Percentiles rank a stretch among this genome's conserved stretches.
phyloP scores from a whole-genome alignment of 202 grass and related monocot species.

The Zoysia matrella region DNA sequence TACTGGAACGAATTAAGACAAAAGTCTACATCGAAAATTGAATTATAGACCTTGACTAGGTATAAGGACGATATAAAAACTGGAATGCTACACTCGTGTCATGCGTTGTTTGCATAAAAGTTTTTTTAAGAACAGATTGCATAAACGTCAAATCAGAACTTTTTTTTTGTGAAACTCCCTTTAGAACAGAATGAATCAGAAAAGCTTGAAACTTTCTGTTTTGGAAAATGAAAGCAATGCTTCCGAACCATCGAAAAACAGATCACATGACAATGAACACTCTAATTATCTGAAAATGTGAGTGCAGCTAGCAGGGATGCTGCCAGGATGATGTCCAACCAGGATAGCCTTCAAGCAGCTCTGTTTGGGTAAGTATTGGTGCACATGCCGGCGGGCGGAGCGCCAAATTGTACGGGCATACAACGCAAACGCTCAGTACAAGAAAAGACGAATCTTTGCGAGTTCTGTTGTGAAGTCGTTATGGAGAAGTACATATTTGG shows the following conservation, averaged over 20 bases:
- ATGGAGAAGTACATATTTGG: background rate
- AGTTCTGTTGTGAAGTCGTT: constrained; percentile 4
- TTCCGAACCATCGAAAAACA: background rate
- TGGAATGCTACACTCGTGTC: background rate
- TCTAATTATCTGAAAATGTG: background rate
- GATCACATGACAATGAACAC: background rate
- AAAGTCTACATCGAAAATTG: constrained; percentile 9
- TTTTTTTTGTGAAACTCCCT: too few relatives aligned
- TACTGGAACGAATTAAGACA: background rate
- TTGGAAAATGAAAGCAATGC: too few relatives aligned
- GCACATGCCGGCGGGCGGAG: constrained; percentile 9
- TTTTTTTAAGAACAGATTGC: too few relatives aligned
- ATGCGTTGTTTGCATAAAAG: background rate
- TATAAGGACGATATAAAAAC: background rate
- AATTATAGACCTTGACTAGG: background rate
- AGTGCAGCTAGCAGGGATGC: background rate
- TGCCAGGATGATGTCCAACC: background rate
- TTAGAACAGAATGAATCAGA: too few relatives aligned
- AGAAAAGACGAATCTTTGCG: constrained; percentile 15
- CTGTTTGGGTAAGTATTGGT: background rate
- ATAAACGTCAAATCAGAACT: too few relatives aligned
- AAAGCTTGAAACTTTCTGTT: too few relatives aligned
- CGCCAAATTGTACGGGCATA: constrained; percentile 2
- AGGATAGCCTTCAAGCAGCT: background rate
- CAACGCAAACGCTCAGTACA: background rate